Percentiles rank a stretch among this genome's conserved stretches.
These are phyloP conservation scores for Biscogniauxia marginata DNA, from an alignment of 2,329 filamentous ascomycete species.

Conservation along the genomic window DNA sequence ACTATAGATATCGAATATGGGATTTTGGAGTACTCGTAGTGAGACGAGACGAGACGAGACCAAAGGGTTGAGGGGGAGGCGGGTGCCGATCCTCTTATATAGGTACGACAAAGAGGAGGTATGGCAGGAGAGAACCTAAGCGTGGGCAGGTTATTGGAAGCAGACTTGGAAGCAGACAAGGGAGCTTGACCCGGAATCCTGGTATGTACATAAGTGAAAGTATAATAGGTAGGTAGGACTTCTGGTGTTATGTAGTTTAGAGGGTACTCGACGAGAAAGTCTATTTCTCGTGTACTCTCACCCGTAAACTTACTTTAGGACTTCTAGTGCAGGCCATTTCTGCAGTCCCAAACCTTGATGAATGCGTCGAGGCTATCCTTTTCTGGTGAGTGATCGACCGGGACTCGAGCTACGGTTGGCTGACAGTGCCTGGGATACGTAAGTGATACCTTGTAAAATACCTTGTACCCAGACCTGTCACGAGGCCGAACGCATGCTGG, in stretches of 20 bases:
- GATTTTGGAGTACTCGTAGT: not conserved
- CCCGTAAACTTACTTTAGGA: not conserved
- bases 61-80: not conserved
- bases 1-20: constrained; percentile 3
- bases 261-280: not conserved
- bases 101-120: not conserved
- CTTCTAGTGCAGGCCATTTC: not conserved
- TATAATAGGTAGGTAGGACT: not conserved
- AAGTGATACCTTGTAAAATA: no score
- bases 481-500: not conserved
- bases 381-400: not conserved
- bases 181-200: not conserved
- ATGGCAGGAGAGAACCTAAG: not conserved
- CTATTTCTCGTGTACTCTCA: not conserved
- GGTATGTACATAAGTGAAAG: not conserved
- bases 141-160: not conserved
- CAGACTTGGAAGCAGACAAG: no score
- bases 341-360: not conserved
- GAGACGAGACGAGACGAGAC: not conserved
- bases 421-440: not conserved
- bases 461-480: not conserved
- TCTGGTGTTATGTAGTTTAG: no score
- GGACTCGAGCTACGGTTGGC: not conserved
- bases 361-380: not conserved
- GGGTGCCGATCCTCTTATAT: not conserved